A percentile compares a stretch with the other conserved stretches of the same genome.
phyloP scores from a whole-genome alignment of 2,329 filamentous ascomycete genomes.

The Verticillium klebahnii region DNA sequence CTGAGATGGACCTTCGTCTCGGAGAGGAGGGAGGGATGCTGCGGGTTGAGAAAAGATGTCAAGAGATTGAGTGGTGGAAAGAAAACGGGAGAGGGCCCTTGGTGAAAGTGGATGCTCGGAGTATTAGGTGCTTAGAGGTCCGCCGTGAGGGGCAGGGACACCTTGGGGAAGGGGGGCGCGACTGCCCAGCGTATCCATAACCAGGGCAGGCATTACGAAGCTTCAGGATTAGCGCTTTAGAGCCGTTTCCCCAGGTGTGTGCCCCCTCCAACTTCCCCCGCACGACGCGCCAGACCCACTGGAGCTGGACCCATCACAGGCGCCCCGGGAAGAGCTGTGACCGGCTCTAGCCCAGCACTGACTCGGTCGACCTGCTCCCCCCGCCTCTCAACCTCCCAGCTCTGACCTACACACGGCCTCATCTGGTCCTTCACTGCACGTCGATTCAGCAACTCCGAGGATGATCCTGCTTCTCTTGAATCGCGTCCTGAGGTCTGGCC shows the following conservation, averaged over 20 bases:
- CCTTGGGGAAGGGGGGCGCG: too few relatives aligned
- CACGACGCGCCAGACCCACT: background rate
- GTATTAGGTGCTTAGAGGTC: background rate
- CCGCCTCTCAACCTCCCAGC: too few relatives aligned
- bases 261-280: background rate
- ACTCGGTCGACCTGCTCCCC: too few relatives aligned
- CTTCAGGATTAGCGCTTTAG: too few relatives aligned
- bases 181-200: too few relatives aligned
- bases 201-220: background rate
- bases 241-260: background rate
- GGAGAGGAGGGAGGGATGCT: background rate
- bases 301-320: background rate
- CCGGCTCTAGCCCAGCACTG: background rate
- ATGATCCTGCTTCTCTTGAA: background rate
- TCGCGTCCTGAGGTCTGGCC: background rate
- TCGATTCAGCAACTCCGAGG: background rate
- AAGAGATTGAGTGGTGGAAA: background rate
- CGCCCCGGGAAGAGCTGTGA: background rate
- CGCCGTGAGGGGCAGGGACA: background rate
- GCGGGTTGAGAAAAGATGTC: background rate
- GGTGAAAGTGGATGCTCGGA: background rate
- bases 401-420: background rate
- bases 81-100: background rate
- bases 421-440: background rate
- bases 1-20: background rate